Base-by-base conservation (phyloP, 768 basidiomycete genomes). In the Coprinellus micaceus region DNA sequence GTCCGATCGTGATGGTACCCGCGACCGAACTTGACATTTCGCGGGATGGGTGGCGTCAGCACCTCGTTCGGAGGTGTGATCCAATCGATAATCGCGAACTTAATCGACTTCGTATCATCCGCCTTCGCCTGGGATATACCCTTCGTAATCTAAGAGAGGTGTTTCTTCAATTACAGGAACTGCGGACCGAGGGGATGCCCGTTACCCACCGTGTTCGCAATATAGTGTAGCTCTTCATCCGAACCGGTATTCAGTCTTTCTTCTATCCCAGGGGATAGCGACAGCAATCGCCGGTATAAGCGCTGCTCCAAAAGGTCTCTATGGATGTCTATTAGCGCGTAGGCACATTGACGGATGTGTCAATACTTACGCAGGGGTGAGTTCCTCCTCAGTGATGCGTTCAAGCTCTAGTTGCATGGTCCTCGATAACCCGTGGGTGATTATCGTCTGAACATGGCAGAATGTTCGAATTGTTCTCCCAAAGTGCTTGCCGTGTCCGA, bases 1-100 rank as follows among this genome's bases (percentile, higher is more conserved):
- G 47, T 49, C 21, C 47, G 47, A 4, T 49, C 26, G 25, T 49
- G 47, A 49, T 49, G 26, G 24, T 22, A 49, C n/a, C 47, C 47
- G 9, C 47, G 19, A 26, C 26, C 47, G 22, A 9, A 11, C 26
- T 49, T 49, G 26, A 49, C 26, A 26, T 49, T 49, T n/a, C 26
- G 19, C 26, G 19, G 26, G 15, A 49, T 17, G 15, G 47, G 12
- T 24, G 47, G 47, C 5, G 26, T 5, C 4, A 49, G 47, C 7
- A 28, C 22, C 10, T 17, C 26, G n/a, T 49, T 21, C 15, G 47
- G 47, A 12, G 47, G 47, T 17, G 47, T 49, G n/a, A 49, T 49
- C 47, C 47, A 49, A 22, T 22, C 47, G 15, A 49, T n/a, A 17
- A 49, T 26, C 10, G 26, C 19, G 24, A 9, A 22, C 24, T 49